Conservation (phyloP, 2,329 filamentous ascomycete genomes). For the Ascocoryne sarcoides region DNA sequence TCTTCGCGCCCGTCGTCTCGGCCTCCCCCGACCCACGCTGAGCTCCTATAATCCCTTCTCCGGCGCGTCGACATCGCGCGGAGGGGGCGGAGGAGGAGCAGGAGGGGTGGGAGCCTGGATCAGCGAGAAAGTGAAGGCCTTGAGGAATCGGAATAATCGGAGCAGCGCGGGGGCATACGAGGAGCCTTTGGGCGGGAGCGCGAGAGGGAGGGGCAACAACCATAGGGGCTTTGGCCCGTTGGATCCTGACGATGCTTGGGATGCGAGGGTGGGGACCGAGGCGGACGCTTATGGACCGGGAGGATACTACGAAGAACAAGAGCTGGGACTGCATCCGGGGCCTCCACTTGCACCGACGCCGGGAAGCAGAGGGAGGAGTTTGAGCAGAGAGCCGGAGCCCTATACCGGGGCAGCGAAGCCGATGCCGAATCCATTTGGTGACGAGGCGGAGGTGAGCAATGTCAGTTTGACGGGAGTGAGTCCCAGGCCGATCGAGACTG, state of each 20-base stretch:
- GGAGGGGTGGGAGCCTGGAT: slow-evolving; percentile 66
- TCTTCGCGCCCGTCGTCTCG: slow-evolving; percentile 62
- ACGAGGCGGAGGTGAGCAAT: slow-evolving; percentile 51
- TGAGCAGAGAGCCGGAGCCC: slow-evolving; percentile 38
- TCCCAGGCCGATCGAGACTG: slow-evolving; percentile 59
- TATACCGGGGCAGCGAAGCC: slow-evolving; percentile 30
- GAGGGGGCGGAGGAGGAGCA: slow-evolving; percentile 36
- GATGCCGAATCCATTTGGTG: slow-evolving; percentile 59
- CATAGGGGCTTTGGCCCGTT: slow-evolving; percentile 58
- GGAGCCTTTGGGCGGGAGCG: slow-evolving; percentile 35
- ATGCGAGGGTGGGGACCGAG: slow-evolving; percentile 67
- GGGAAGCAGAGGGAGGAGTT: slow-evolving; percentile 31
- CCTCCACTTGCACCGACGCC: slow-evolving; percentile 11
- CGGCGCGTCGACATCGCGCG: slow-evolving; percentile 26
- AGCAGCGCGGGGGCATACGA: slow-evolving; percentile 67
- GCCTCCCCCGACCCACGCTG: slow-evolving; percentile 62
- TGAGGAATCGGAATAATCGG: slow-evolving; percentile 58
- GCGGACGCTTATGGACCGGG: slow-evolving; percentile 52
- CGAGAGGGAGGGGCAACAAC: slow-evolving; percentile 34
- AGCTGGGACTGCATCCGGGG: slow-evolving; percentile 45
- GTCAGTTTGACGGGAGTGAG: slow-evolving; percentile 61
- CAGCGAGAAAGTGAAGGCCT: slow-evolving; percentile 51
- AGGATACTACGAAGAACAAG: slow-evolving; percentile 69
- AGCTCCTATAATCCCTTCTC: slow-evolving; percentile 64
- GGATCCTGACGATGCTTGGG: slow-evolving; percentile 82